Conservation (phyloP, 2,329 filamentous ascomycete genomes). For the Cladosporium sp. region DNA sequence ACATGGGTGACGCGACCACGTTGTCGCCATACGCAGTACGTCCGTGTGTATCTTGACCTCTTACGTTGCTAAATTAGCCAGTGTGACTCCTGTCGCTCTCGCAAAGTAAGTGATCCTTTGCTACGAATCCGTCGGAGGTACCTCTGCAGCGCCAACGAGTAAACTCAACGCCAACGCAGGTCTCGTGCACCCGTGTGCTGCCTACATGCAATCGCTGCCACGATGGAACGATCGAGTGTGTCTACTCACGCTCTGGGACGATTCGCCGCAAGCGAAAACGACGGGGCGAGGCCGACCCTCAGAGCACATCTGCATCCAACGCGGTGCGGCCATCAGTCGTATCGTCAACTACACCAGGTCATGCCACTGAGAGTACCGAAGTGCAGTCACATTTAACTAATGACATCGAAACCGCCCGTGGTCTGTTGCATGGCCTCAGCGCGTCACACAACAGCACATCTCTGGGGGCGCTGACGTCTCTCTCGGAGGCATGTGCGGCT, state of each 20-base stretch:
- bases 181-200: conserved; percentile 21
- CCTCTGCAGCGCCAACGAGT: background rate
- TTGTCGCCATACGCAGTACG: background rate
- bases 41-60: background rate
- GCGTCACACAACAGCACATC: conserved; percentile 3
- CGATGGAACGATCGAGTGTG: conserved; percentile 15
- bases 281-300: conserved; percentile 1
- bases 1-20: background rate
- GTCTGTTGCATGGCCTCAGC: conserved; percentile 14
- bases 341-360: background rate
- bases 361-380: background rate
- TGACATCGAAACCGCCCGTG: conserved; percentile 23
- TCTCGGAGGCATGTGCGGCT: conserved; percentile 22
- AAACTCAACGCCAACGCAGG: conserved; percentile 8
- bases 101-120: conserved; percentile 21
- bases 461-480: conserved; percentile 22
- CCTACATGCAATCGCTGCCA: conserved; percentile 22
- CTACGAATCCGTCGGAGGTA: background rate
- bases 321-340: background rate
- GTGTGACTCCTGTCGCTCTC: conserved; percentile 26
- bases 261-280: conserved; percentile 25
- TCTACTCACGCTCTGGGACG: conserved; percentile 25
- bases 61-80: background rate
- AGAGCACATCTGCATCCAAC: background rate
- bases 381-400: conserved; percentile 18